Base-by-base conservation (phyloP, 2,329 filamentous ascomycete genomes). In the Stagonosporopsis chrysanthemi region DNA sequence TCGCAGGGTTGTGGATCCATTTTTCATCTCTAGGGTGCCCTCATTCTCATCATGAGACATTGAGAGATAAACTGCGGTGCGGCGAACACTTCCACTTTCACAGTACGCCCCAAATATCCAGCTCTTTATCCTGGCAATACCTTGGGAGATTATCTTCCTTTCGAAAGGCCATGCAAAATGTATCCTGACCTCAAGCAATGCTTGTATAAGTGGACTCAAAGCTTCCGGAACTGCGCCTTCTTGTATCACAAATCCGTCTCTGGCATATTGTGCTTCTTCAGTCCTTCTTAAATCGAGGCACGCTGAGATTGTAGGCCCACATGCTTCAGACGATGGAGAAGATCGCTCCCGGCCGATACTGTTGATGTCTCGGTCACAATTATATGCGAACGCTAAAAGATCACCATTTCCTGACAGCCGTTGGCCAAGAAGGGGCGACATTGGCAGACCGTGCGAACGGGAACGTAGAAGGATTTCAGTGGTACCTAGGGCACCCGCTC, bases 41-140 rank as follows among this genome's bases (percentile, higher is more conserved):
- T 89, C 85, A 64, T 86, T 77, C 78, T 82, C 86, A 63, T 89
- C 87, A 64, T 89, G 86, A 1, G 83, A 85, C 86, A 89, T 88
- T 67, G 89, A 80, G 4, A 90, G 78, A 68, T 88, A 90, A 0
- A 86, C 81, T 56, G 88, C 84, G 0, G 86, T 90, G 56, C 77
- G 82, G 68, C 84, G 82, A 19, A 88, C 75, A 17, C 85, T 84
- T 0, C 87, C 84, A 6, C 79, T 77, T 6, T 77, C 76, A 49
- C 77, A 81, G 61, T 88, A 88, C 0, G 86, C 85, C 0, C 87
- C 87, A 0, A 88, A 89, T 9, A 38, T 6, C 29, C 40, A 51
- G 9, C 39, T 51, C 40, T 51, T 51, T 4, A 44, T 9, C 2
- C 40, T 19, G 14, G 48, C 48, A 3, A 38, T 38, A 15, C 5